phyloP scores from a whole-genome alignment of 2,329 filamentous ascomycete genomes.

The Berkeleyomyces basicola region DNA sequence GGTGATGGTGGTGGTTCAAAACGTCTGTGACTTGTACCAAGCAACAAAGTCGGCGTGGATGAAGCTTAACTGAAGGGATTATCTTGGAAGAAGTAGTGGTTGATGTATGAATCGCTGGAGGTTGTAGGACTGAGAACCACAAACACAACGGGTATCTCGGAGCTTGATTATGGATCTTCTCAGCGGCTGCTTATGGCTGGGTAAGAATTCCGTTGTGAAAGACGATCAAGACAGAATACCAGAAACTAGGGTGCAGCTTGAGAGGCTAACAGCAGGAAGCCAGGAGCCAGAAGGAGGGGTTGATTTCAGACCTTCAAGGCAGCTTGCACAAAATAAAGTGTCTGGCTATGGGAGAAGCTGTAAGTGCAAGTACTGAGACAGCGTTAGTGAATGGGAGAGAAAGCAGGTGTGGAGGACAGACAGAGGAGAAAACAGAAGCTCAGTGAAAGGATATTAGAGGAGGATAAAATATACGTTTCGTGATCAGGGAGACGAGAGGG shows the following conservation, averaged over 20 bases:
- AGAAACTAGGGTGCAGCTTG: background rate
- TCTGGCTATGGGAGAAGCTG: background rate
- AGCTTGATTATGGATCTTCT: background rate
- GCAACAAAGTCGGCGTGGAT: background rate
- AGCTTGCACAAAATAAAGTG: background rate
- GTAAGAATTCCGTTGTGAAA: no score
- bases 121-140: background rate
- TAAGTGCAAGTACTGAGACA: background rate
- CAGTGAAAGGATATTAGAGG: background rate
- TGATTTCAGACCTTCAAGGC: background rate
- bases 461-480: constrained; percentile 1
- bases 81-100: background rate
- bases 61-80: background rate
- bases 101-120: background rate
- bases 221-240: no score
- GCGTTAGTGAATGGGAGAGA: background rate
- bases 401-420: background rate
- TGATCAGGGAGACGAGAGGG: background rate
- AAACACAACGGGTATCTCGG: background rate
- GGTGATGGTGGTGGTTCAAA: background rate
- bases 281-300: background rate
- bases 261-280: background rate
- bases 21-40: background rate
- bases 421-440: background rate
- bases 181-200: no score